Conservation (phyloP, 139 green algal species). For the Medakamo hakoo region DNA sequence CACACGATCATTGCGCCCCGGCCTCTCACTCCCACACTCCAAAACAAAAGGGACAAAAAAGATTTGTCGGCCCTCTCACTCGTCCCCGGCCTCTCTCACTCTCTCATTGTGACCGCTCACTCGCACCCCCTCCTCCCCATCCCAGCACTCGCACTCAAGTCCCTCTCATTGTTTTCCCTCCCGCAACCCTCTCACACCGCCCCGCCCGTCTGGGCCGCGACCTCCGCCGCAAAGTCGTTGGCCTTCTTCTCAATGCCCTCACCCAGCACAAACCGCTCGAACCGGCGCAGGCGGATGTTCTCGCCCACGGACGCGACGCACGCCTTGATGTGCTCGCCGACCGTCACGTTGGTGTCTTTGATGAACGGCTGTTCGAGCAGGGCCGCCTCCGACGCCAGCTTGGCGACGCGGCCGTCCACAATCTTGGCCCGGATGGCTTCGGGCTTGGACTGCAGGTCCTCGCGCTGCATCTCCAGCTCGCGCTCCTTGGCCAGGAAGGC, state of each 20-base stretch:
- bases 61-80: no score
- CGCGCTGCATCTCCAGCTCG: slow-evolving; percentile 88
- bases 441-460: slow-evolving; percentile 86
- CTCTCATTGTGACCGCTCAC: no score
- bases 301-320: slow-evolving; percentile 75
- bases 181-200: slow-evolving; percentile 12
- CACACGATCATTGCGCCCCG: no score
- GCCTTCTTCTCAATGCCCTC: slow-evolving; percentile 94
- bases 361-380: slow-evolving; percentile 85
- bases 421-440: slow-evolving; percentile 92
- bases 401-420: slow-evolving; percentile 80
- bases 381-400: slow-evolving; percentile 68
- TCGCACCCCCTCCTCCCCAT: no score
- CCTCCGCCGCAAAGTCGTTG: slow-evolving; percentile 83
- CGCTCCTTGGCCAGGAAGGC: slow-evolving; percentile 67
- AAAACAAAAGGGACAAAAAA: no score
- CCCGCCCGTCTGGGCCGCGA: slow-evolving; percentile 65
- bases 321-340: slow-evolving; percentile 83
- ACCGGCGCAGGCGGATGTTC: slow-evolving; percentile 78
- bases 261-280: slow-evolving; percentile 74
- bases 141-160: no score
- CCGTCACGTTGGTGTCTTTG: slow-evolving; percentile 77
- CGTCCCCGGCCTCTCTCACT: no score
- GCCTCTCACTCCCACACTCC: no score
- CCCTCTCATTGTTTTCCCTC: no score